Percentiles rank a stretch among this genome's conserved stretches.
These are phyloP conservation scores for Brassica cretica DNA, from an alignment of 345 rosid genomes.

Conservation along the genomic window DNA sequence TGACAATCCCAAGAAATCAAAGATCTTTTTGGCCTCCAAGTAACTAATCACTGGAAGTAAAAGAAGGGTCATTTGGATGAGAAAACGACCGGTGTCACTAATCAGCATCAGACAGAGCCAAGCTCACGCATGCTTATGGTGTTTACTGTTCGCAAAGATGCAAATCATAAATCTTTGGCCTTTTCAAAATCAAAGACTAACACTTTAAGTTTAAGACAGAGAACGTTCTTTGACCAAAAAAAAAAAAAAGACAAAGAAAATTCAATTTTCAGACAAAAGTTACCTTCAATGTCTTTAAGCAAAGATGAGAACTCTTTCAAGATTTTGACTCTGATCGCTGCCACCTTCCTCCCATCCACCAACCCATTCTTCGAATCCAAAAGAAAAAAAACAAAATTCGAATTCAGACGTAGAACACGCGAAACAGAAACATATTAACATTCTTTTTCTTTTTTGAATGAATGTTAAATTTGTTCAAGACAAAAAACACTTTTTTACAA, in stretches of 20 bases:
- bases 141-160: too few species aligned
- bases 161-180: background rate
- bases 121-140: too few species aligned
- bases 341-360: constrained; percentile 82
- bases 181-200: constrained; percentile 1
- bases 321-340: constrained; percentile 64
- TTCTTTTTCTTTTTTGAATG: background rate
- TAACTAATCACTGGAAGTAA: constrained; percentile 65
- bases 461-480: too few species aligned
- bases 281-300: constrained; percentile 79
- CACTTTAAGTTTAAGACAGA: background rate
- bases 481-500: too few species aligned
- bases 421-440: background rate
- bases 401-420: background rate
- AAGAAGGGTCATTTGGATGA: background rate
- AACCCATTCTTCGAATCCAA: constrained; percentile 70
- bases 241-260: too few species aligned
- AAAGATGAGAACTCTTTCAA: constrained; percentile 66
- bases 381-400: background rate
- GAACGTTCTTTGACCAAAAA: too few species aligned
- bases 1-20: constrained; percentile 86
- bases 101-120: background rate
- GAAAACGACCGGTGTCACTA: background rate
- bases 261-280: background rate
- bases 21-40: constrained; percentile 76